phyloP scores from a whole-genome alignment of 73 alveolate species.

The Effrenium voratum region DNA sequence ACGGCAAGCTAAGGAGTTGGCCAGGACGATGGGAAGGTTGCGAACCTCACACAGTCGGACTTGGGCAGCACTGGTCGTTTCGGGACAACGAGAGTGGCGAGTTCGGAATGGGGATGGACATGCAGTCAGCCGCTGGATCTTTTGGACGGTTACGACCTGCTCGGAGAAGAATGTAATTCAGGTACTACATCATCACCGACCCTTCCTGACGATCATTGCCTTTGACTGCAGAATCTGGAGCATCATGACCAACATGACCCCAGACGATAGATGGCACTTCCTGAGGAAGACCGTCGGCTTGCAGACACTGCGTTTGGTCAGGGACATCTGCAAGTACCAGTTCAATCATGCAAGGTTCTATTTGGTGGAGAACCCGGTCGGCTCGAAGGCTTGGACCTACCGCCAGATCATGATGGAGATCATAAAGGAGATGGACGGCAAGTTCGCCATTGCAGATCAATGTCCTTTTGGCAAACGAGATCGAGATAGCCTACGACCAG shows the following conservation, averaged over 20 bases:
- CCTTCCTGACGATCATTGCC: not conserved
- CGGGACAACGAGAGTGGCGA: too few species aligned
- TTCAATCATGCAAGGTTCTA: not conserved
- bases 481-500: not conserved
- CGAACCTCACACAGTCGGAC: too few species aligned
- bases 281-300: not conserved
- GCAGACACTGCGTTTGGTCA: not conserved
- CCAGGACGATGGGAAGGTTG: too few species aligned
- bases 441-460: slow-evolving; percentile 7
- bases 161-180: not conserved
- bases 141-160: slow-evolving; percentile 8
- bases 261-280: too few species aligned
- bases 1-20: not conserved
- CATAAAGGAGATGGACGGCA: not conserved
- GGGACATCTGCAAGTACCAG: not conserved
- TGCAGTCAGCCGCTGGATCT: not conserved
- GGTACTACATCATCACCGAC: not conserved
- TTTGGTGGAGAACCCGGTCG: slow-evolving; percentile 23
- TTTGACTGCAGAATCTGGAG: slow-evolving; percentile 10
- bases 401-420: too few species aligned
- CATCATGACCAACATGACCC: not conserved
- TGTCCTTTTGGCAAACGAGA: slow-evolving; percentile 9
- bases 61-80: too few species aligned
- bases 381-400: not conserved
- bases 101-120: slow-evolving; percentile 4